phyloP scores from a whole-genome alignment of 75 land plant genomes.

The Azolla pinnata region DNA sequence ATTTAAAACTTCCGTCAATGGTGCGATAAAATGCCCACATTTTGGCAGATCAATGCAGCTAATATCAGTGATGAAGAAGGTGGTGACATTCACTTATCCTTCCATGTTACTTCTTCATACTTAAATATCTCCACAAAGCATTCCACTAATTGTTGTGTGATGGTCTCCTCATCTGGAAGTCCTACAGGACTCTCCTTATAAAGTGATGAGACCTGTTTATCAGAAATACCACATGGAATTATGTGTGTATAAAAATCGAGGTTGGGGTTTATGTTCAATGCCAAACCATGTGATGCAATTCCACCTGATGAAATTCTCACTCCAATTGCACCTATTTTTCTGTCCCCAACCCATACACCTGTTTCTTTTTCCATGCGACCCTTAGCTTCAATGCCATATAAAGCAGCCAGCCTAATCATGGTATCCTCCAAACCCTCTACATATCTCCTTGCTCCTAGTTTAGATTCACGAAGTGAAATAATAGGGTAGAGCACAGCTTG shows the following conservation, averaged over 20 bases:
- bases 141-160: constrained; percentile 60
- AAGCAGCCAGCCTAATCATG: constrained; percentile 57
- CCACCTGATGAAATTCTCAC: constrained; percentile 60
- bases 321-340: constrained; percentile 92
- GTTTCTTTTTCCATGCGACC: constrained; percentile 52
- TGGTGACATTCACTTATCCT: constrained; percentile 15
- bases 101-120: constrained; percentile 28
- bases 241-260: constrained; percentile 58
- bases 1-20: too few relatives aligned
- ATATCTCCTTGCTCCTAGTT: constrained; percentile 69
- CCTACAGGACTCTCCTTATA: constrained; percentile 36
- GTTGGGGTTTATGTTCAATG: constrained; percentile 85
- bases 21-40: too few relatives aligned
- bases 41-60: too few relatives aligned
- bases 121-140: constrained; percentile 49
- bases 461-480: constrained; percentile 47
- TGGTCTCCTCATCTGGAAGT: constrained; percentile 48
- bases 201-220: constrained; percentile 78
- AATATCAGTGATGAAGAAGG: too few relatives aligned
- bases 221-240: constrained; percentile 83
- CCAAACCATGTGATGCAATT: constrained; percentile 82
- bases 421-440: constrained; percentile 80
- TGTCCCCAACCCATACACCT: constrained; percentile 75
- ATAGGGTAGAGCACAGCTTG: constrained; percentile 84
- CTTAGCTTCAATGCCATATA: constrained; percentile 53